phyloP scores from a whole-genome alignment of 768 basidiomycete genomes.

The Amyloporia xantha region DNA sequence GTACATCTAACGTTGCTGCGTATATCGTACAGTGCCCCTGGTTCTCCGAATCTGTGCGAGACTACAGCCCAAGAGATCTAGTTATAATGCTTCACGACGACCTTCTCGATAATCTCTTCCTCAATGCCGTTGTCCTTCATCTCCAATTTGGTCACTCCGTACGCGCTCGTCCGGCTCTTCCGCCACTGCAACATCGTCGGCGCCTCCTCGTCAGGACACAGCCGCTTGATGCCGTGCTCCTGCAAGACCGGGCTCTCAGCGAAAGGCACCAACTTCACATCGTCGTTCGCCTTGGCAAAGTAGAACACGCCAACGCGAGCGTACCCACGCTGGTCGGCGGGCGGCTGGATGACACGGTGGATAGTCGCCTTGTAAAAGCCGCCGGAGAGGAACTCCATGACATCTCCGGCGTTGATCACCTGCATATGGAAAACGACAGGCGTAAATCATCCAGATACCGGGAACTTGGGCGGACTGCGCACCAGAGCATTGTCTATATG shows the following conservation, averaged over 20 bases:
- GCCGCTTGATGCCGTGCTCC: slow-evolving; percentile 22
- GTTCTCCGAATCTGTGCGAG: too few relatives aligned
- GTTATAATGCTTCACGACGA: slow-evolving; percentile 30
- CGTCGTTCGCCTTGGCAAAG: slow-evolving; percentile 28
- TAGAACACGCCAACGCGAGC: slow-evolving; percentile 31
- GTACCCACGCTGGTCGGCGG: slow-evolving; percentile 26
- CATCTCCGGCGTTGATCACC: slow-evolving; percentile 34
- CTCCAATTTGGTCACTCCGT: slow-evolving; percentile 25
- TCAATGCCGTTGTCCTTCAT: slow-evolving; percentile 24
- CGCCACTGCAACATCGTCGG: slow-evolving; percentile 28
- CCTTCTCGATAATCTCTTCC: slow-evolving; percentile 28
- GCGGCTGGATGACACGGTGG: slow-evolving; percentile 32
- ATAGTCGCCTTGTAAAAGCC: slow-evolving; percentile 31
- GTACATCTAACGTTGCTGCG: too few relatives aligned
- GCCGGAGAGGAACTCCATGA: slow-evolving; percentile 28
- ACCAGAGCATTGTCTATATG: slow-evolving; percentile 56
- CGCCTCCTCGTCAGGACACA: slow-evolving; percentile 20
- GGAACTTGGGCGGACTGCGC: too few relatives aligned
- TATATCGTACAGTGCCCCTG: too few relatives aligned
- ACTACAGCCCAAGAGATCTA: slow-evolving; percentile 25
- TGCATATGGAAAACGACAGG: slow-evolving; percentile 12
- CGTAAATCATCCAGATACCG: slow-evolving; percentile 26
- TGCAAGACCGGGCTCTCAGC: slow-evolving; percentile 26
- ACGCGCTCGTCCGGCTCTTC: slow-evolving; percentile 22
- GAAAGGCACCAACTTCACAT: slow-evolving; percentile 23